Conservation (phyloP, 495 filamentous ascomycete genomes). For the Amorphotheca resinae region DNA sequence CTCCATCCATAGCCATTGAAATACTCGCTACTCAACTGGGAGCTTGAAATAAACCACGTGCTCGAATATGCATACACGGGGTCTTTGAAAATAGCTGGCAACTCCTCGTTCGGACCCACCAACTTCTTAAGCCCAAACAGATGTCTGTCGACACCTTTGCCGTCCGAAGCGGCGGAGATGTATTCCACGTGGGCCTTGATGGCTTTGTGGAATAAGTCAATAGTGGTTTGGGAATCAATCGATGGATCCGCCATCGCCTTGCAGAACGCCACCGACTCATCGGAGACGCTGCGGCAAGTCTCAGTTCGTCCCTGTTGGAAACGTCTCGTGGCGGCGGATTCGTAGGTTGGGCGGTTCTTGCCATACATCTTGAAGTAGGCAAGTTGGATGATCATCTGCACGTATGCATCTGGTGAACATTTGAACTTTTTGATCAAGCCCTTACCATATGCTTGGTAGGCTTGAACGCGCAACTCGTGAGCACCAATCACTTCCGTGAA, state of each 20-base stretch:
- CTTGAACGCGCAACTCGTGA: slow-evolving; percentile 88
- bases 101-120: slow-evolving; percentile 64
- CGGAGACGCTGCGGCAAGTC: slow-evolving; percentile 83
- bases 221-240: slow-evolving; percentile 46
- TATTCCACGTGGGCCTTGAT: slow-evolving; percentile 76
- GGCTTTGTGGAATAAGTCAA: slow-evolving; percentile 69
- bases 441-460: slow-evolving; percentile 96
- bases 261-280: slow-evolving; percentile 89
- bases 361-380: slow-evolving; percentile 99
- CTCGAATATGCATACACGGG: slow-evolving; percentile 71
- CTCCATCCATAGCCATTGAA: slow-evolving; percentile 99
- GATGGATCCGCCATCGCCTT: slow-evolving; percentile 62
- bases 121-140: slow-evolving; percentile 94
- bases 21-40: slow-evolving; percentile 87
- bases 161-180: slow-evolving; percentile 77
- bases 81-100: slow-evolving; percentile 77
- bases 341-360: slow-evolving; percentile 95
- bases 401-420: slow-evolving; percentile 94
- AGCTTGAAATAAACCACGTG: slow-evolving; percentile 81
- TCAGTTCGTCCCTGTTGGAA: slow-evolving; percentile 97
- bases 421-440: slow-evolving; percentile 99
- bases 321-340: slow-evolving; percentile 85
- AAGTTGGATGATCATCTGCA: slow-evolving; percentile 97
- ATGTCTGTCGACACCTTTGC: slow-evolving; percentile 90
- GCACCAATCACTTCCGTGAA: slow-evolving; percentile 67